Evolutionary conservation across 352 stramenopile genomes (phyloP), one percentile per base, ranked within the genome.

Genomic region (Phytophthora sp.): DNA sequence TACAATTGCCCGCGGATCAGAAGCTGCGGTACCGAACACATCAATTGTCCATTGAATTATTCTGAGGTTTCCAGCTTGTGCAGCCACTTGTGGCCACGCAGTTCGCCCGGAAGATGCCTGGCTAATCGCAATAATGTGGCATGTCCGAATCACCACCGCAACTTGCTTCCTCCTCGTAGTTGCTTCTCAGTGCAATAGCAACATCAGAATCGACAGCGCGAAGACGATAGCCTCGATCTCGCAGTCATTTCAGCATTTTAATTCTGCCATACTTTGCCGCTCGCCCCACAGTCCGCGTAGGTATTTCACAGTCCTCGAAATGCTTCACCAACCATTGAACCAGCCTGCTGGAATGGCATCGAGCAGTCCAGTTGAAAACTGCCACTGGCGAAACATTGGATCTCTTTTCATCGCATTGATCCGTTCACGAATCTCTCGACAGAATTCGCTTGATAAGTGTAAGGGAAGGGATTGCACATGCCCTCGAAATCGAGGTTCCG

Each of bases 361-460:
- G 1, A 35, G 49, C 23, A 56, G 32, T 38, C 49, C 35, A 11
- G 49, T 56, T n/a, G 23, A 56, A 24, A 56, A 56, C 23, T 48
- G 35, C 49, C 49, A 56, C n/a, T 56, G 49, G 7, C 17, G 34
- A 18, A 43, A 46, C 23, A 56, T 46, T 2, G 27, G 26, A 0
- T 46, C 34, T 18, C 35, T 48, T n/a, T 17, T 42, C 21, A 56
- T 28, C 27, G 34, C 46, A 8, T n/a, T n/a, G 6, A 31, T 20
- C 13, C 34, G 34, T 37, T 56, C 34, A 56, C 32, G 10, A 20
- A n/a, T n/a, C n/a, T n/a, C n/a, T n/a, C n/a, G n/a, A 24, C 32
- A 46, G 27, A 15, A 46, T 38, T 15, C 17, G 32, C 35, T 56
- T 46, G 5, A 38, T 35, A 10, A 56, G 34, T 13, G 13, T 13